phyloP scores from a whole-genome alignment of 2,329 filamentous ascomycete species.

The Apiospora arundinis region DNA sequence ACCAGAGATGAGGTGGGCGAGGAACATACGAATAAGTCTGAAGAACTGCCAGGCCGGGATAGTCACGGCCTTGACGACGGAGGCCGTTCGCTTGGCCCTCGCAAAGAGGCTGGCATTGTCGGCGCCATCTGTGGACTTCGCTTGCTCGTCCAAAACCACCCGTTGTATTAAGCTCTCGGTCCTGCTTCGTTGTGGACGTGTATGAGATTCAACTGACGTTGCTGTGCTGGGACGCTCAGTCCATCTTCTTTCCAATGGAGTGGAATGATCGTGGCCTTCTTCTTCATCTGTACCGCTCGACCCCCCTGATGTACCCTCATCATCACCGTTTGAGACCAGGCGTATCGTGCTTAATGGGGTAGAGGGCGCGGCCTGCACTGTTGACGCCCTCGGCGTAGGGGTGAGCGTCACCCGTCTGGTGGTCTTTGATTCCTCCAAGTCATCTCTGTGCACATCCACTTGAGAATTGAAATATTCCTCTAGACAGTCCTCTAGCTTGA shows the following conservation, averaged over 20 bases:
- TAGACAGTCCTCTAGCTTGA: slow-evolving; percentile 88
- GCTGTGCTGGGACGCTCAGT: slow-evolving; percentile 33
- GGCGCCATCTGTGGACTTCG: slow-evolving; percentile 47
- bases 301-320: slow-evolving; percentile 31
- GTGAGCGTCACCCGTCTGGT: slow-evolving; percentile 41
- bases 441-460: slow-evolving; percentile 85
- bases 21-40: slow-evolving; percentile 80
- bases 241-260: slow-evolving; percentile 44
- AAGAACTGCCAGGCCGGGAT: slow-evolving; percentile 99
- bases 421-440: slow-evolving; percentile 60
- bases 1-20: slow-evolving; percentile 15
- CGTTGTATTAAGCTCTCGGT: slow-evolving; percentile 67
- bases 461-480: slow-evolving; percentile 95
- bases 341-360: slow-evolving; percentile 42
- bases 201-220: slow-evolving; percentile 28
- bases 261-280: slow-evolving; percentile 24
- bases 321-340: slow-evolving; percentile 36
- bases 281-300: slow-evolving; percentile 26
- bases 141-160: slow-evolving; percentile 59
- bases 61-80: slow-evolving; percentile 78
- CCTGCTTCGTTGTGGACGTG: slow-evolving; percentile 39
- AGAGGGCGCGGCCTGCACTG: slow-evolving; percentile 34
- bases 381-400: slow-evolving; percentile 36
- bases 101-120: slow-evolving; percentile 50
- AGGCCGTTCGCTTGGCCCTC: slow-evolving; percentile 53